Base-by-base conservation (phyloP, 1,139 yeast genomes). In the Suhomyces panamericanus region DNA sequence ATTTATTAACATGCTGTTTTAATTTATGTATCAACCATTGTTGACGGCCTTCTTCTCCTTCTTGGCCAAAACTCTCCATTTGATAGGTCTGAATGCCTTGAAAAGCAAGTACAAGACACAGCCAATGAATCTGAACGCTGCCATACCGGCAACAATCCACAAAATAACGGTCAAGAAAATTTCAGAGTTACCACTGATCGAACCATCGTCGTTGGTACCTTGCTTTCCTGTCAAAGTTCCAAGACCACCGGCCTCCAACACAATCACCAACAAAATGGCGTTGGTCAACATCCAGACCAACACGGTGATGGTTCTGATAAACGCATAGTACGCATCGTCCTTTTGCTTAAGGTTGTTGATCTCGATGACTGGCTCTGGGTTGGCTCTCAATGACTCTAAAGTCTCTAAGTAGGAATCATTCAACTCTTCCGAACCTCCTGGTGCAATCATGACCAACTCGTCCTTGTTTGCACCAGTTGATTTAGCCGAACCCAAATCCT, bases 401-500 rank as follows among this genome's bases (percentile, higher is more conserved):
- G 77, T 77, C 40, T 70, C 67, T 48, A 74, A 59, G 57, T 87
- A 87, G 13, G 77, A 69, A 29, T 75, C 78, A 57, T 86, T 86
- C 46, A 85, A 76, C 53, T 83, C 88, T 42, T 73, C 76, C 20
- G 71, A 74, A 5, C 79, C 77, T 3, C 87, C 86, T 3, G 91
- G 91, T 10, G 80, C 78, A 45, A 81, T 77, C 66, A 81, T 82
- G 34, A 85, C 78, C 53, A 83, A 83, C 53, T 87, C 83, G 49
- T 87, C 83, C 59, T 87, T 52, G 50, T 73, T 69, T 49, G 70
- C 70, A 50, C 79, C 75, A 7, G 79, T 69, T 36, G 69, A 62
- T 50, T 79, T 80, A 29, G 90, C 93, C 20, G 78, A 77, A 43
- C 95, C 95, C 53, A 87, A 72, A 64, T 85, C 90, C 53, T 75